phyloP scores from a whole-genome alignment of 73 alveolate species.

The Stentor coeruleus region DNA sequence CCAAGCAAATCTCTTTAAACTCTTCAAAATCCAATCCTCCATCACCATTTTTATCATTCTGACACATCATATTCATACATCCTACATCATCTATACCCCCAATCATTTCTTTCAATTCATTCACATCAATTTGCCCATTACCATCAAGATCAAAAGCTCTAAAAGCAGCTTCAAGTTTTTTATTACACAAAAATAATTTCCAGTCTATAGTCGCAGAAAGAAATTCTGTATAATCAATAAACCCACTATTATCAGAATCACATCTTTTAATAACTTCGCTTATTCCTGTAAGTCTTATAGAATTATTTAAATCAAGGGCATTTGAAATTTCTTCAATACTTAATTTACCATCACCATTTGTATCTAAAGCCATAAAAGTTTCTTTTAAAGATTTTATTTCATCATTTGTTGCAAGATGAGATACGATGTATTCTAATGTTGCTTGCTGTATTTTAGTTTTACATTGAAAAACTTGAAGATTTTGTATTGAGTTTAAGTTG shows the following conservation, averaged over 20 bases:
- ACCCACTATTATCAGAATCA: conserved; percentile 62
- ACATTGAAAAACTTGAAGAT: background rate
- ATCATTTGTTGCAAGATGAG: conserved; percentile 47
- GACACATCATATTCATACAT: background rate
- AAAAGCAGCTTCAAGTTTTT: conserved; percentile 59
- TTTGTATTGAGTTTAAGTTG: conserved; percentile 15
- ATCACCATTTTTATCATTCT: conserved; percentile 7
- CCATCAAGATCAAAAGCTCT: conserved; percentile 49
- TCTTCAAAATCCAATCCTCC: conserved; percentile 13
- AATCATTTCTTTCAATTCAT: conserved; percentile 31
- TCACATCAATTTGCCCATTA: conserved; percentile 46
- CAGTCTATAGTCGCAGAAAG: conserved; percentile 43
- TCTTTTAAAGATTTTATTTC: conserved; percentile 58
- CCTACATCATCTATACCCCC: background rate
- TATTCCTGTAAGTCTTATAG: conserved; percentile 30
- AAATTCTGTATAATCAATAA: conserved; percentile 68
- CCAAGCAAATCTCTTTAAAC: background rate
- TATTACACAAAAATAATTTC: conserved; percentile 33
- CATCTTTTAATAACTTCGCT: conserved; percentile 41
- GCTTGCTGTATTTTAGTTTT: conserved; percentile 55
- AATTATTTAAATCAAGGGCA: conserved; percentile 60
- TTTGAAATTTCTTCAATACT: conserved; percentile 69
- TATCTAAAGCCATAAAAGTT: conserved; percentile 66
- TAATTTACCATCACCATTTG: conserved; percentile 76
- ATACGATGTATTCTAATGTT: conserved; percentile 60